Evolutionary conservation across 257 asterid species (phyloP), one percentile per base, ranked within the genome.

Genomic region (Parsonsia alboflavescens): DNA sequence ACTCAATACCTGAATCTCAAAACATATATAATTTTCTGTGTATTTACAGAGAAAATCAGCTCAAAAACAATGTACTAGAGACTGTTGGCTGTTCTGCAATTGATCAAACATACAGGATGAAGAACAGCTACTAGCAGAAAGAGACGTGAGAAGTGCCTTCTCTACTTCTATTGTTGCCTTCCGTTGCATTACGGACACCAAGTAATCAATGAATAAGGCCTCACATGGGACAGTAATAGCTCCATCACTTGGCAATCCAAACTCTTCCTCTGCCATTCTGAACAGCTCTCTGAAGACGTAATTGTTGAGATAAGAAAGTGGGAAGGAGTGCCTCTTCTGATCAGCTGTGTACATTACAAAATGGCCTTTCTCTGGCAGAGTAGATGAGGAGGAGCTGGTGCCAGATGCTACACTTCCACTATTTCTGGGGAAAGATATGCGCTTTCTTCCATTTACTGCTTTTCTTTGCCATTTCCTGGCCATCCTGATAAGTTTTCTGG

Each of bases 401-500:
- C 36, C 19, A 44, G 2, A 33, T 22, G 58, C 41, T 13, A 28
- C 71, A 3, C 24, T 69, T 5, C 36, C 70, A 0, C 3, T 30
- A 36, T 49, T 76, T 28, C 42, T 73, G 17, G 68, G 70, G 6
- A n/a, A 42, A 5, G 75, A 66, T 0, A 78, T 49, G n/a, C 78
- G 73, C 66, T 81, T 84, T 45, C 85, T 78, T 73, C 70, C 53
- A 0, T 39, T 65, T 68, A 64, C 80, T 36, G 83, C 83, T 8
- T 70, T 16, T 42, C 42, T 78, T 41, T 66, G 78, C 87, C 85
- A 83, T 56, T 65, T 81, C 21, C 79, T 81, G 24, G 82, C 78
- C 80, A 84, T 71, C 10, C 57, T 77, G 46, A 79, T 74, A 62
- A 84, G 78, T 64, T 75, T 81, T 49, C 63, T 71, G 66, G 78